These are phyloP conservation scores for Blastomyces percursus DNA, from an alignment of 2,329 filamentous ascomycete species.

Conservation along the genomic window DNA sequence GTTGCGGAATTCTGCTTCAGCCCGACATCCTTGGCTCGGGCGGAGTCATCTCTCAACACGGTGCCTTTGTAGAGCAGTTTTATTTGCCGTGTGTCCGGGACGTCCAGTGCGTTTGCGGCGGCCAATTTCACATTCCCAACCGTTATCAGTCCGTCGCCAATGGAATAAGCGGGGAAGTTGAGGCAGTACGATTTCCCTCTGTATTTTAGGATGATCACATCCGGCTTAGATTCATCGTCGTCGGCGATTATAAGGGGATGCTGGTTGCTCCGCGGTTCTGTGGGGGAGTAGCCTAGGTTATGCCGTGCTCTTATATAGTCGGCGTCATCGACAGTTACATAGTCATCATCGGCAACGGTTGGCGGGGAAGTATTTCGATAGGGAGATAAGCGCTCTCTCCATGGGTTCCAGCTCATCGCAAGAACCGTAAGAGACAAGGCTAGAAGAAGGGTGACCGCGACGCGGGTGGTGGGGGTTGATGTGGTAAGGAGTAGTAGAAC, in stretches of 20 bases:
- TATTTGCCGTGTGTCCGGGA: conserved; percentile 28
- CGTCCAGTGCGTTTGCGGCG: conserved; percentile 30
- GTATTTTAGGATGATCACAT: conserved; percentile 35
- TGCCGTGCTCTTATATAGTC: conserved; percentile 14
- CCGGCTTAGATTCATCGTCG: conserved; percentile 28
- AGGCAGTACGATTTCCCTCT: conserved; percentile 33
- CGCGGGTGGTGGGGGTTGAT: not conserved
- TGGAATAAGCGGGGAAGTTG: conserved; percentile 37
- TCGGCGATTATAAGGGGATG: conserved; percentile 12
- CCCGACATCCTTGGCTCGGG: conserved; percentile 32
- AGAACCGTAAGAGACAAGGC: not conserved
- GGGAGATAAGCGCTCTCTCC: conserved; percentile 25
- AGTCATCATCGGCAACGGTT: conserved; percentile 30
- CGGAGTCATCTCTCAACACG: conserved; percentile 32
- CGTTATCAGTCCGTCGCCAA: conserved; percentile 35
- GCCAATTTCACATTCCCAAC: conserved; percentile 32
- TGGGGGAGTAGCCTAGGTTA: not conserved
- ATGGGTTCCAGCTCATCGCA: conserved; percentile 11
- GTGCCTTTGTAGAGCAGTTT: conserved; percentile 39
- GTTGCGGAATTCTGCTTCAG: conserved; percentile 41
- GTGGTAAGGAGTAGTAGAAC: not conserved
- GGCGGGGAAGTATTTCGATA: conserved; percentile 22
- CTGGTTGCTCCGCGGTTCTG: conserved; percentile 4
- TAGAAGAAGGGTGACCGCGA: not conserved
- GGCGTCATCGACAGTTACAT: conserved; percentile 29